Evolutionary conservation across 106 monocot genomes (phyloP).

Genomic region (Dendrobium catenatum): DNA sequence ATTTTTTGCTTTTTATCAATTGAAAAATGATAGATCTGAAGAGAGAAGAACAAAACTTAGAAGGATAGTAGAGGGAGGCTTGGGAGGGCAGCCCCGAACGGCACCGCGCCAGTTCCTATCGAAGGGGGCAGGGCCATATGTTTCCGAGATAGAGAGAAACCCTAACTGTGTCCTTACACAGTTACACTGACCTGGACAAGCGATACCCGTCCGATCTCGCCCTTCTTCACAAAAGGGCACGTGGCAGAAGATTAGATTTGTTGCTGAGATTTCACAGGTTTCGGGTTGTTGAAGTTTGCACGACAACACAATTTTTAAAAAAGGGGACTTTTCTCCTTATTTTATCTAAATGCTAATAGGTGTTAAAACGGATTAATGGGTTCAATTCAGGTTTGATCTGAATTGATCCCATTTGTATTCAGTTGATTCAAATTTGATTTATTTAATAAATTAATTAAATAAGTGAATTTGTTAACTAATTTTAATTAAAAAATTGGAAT

Average conservation of each 20-base stretch:
- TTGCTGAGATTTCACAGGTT: too few species aligned
- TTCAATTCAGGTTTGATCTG: too few species aligned
- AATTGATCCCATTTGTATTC: too few species aligned
- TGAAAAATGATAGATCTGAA: background rate
- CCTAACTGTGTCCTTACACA: background rate
- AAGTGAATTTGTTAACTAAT: too few species aligned
- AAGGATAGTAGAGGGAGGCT: background rate
- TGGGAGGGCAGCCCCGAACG: slow-evolving; percentile 11
- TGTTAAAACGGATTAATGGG: too few species aligned
- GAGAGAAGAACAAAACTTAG: background rate
- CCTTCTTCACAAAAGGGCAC: background rate
- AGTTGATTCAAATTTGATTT: too few species aligned
- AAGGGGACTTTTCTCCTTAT: too few species aligned
- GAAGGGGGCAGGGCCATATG: background rate
- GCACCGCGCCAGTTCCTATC: slow-evolving; percentile 1
- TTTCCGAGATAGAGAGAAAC: background rate
- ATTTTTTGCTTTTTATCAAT: background rate
- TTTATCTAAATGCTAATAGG: too few species aligned
- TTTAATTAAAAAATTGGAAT: too few species aligned
- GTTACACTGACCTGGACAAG: background rate
- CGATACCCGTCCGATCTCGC: background rate
- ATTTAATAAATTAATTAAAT: too few species aligned
- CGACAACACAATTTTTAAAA: too few species aligned
- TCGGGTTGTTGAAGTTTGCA: too few species aligned
- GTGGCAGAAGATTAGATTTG: background rate